Evolutionary conservation across 192 early-diverging fungal species (phyloP).

Genomic region (Piromyces finnis): DNA sequence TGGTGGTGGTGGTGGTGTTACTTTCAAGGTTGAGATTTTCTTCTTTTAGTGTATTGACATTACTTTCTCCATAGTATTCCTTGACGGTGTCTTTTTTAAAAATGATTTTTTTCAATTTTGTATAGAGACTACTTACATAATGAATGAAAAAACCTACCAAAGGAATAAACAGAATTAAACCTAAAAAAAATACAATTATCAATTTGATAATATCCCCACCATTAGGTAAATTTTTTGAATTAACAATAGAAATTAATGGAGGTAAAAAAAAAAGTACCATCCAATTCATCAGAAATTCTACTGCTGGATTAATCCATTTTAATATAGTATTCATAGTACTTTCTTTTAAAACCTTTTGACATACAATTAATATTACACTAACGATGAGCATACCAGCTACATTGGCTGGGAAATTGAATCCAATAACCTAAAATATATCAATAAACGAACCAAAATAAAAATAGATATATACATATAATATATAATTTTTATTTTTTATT

Average conservation of each 20-base stretch:
- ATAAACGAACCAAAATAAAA: too few relatives aligned
- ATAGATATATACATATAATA: too few relatives aligned
- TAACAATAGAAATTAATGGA: neutral
- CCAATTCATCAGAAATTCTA: neutral
- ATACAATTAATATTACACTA: neutral
- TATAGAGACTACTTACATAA: neutral
- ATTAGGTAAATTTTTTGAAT: neutral
- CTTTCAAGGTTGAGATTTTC: too few relatives aligned
- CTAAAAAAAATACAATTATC: neutral
- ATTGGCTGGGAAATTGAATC: neutral
- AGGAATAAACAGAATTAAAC: neutral
- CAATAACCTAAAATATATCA: neutral
- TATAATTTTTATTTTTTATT: too few relatives aligned
- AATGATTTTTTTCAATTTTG: neutral
- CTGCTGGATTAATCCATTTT: neutral
- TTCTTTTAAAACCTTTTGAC: neutral
- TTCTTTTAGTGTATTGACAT: too few relatives aligned
- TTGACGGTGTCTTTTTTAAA: too few relatives aligned
- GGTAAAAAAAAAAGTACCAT: neutral
- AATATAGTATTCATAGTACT: neutral
- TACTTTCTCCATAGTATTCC: too few relatives aligned
- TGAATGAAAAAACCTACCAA: neutral
- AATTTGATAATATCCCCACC: neutral
- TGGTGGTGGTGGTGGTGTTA: too few relatives aligned
- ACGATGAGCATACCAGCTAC: neutral